Percentiles rank a stretch among this genome's conserved stretches.
Conservation (phyloP, 768 basidiomycete genomes). For the Kwoniella sp. region DNA sequence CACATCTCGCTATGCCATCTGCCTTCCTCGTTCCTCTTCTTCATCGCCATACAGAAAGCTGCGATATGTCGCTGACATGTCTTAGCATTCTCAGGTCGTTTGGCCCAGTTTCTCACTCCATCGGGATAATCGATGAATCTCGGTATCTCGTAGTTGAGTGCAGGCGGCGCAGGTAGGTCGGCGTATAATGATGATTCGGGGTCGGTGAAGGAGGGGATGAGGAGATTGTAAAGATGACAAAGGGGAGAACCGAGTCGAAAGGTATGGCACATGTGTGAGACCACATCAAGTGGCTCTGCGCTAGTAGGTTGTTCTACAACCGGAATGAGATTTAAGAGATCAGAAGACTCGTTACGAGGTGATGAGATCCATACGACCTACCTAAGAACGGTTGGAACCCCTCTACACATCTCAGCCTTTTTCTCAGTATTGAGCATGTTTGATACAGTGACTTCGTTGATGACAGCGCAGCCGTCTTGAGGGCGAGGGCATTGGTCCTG, state of each 20-base stretch:
- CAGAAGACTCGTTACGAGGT: constrained; percentile 8
- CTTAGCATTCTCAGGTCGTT: constrained; percentile 67
- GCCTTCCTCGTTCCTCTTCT: constrained; percentile 64
- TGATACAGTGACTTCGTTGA: constrained; percentile 50
- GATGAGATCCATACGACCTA: constrained; percentile 23
- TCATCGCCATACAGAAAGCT: constrained; percentile 86
- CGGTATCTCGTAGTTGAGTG: constrained; percentile 50
- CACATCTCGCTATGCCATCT: constrained; percentile 75
- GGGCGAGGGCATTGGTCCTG: constrained; percentile 52
- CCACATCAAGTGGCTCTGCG: constrained; percentile 66
- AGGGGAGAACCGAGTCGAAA: constrained; percentile 90
- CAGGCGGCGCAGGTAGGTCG: constrained; percentile 25
- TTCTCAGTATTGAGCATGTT: constrained; percentile 45
- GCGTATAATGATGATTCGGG: constrained; percentile 32
- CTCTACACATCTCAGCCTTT: constrained; percentile 44
- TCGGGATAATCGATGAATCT: constrained; percentile 39
- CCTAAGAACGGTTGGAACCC: constrained; percentile 51
- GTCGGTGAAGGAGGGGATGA: constrained; percentile 58
- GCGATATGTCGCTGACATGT: constrained; percentile 88
- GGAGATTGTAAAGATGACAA: constrained; percentile 93
- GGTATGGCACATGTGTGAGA: constrained; percentile 90
- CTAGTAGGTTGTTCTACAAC: constrained; percentile 40
- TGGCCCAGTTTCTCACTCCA: constrained; percentile 50
- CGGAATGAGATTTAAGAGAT: too few species aligned
- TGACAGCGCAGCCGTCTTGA: constrained; percentile 53